Conservation (phyloP, 768 basidiomycete genomes). For the Trametes elegans region DNA sequence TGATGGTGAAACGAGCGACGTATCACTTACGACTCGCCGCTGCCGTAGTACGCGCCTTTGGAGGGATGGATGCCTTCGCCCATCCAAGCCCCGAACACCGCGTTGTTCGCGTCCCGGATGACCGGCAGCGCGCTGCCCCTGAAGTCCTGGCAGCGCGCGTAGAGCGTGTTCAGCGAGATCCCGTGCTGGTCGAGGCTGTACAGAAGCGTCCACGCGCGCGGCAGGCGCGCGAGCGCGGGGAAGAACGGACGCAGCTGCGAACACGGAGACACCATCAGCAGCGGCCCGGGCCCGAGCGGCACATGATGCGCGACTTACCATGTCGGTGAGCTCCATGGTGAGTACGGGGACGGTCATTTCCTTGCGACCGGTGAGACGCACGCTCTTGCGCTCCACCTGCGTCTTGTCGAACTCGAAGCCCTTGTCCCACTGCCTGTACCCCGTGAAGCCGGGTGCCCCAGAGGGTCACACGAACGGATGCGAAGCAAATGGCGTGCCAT, state of each 20-base stretch:
- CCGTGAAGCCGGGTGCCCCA: conserved; percentile 77
- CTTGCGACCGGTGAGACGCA: conserved; percentile 55
- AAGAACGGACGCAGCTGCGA: conserved; percentile 68
- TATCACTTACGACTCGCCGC: conserved; percentile 73
- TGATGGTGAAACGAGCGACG: not conserved
- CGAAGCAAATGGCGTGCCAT: conserved; percentile 52
- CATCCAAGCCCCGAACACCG: conserved; percentile 80
- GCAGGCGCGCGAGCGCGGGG: conserved; percentile 71
- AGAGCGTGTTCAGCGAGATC: conserved; percentile 87
- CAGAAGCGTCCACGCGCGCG: conserved; percentile 70
- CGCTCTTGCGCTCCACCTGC: conserved; percentile 39
- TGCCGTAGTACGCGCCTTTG: conserved; percentile 77
- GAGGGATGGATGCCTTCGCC: conserved; percentile 66
- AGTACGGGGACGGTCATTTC: conserved; percentile 55
- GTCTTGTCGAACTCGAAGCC: conserved; percentile 40
- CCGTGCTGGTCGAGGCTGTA: conserved; percentile 96
- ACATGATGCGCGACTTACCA: conserved; percentile 43
- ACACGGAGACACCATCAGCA: not conserved
- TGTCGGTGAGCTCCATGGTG: conserved; percentile 49
- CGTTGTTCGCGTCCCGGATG: conserved; percentile 60
- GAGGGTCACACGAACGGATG: conserved; percentile 45
- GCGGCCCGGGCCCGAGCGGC: not conserved
- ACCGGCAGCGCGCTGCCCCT: conserved; percentile 56
- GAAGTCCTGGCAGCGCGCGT: conserved; percentile 54
- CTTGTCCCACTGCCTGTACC: conserved; percentile 67